Base-by-base conservation (phyloP, 2,329 filamentous ascomycete genomes). In the Clarireedia paspali region DNA sequence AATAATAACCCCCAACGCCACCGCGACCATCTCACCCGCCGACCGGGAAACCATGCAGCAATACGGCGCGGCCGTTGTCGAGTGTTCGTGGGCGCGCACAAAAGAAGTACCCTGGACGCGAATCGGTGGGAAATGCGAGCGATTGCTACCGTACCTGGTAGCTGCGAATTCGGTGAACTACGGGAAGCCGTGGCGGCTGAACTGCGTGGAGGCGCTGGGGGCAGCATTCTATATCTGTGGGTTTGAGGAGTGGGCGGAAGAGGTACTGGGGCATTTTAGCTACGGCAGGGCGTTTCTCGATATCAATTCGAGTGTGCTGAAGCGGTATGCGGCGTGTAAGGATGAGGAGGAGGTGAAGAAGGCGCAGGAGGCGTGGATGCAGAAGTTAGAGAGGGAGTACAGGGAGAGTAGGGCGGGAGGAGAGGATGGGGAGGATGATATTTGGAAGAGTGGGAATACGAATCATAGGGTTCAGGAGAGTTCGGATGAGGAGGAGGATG, bases 151-250 rank as follows among this genome's bases (percentile, higher is more conserved):
- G 0, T 99, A 99, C 71, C 84, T 99, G 6, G 91, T 99, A 50
- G 94, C 94, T 5, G 94, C 94, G 48, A 99, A 99, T 70, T 87
- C 88, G 1, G 94, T 96, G 68, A 99, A 99, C 74, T 99, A 99
- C 73, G 94, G 94, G 59, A 89, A 89, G 67, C 94, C 94, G 5
- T 96, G 91, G 89, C 80, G 91, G 54, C 72, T 99, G 60, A 99
- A 99, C 72, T 99, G 94, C 66, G 94, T 91, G 30, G 94, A 99
- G 75, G 94, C 94, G 4, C 77, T 99, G 47, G 94, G 91, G 0
- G 92, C 94, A 3, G 89, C 89, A 23, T 99, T 95, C 68, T 89
- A 82, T 66, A 99, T 99, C 61, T 97, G 92, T 65, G 90, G 94
- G 4, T 89, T 94, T 66, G 71, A 81, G 6, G 92, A 96, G 50